Conservation (phyloP, 176 grass and related monocot species). For the Zea mays region DNA sequence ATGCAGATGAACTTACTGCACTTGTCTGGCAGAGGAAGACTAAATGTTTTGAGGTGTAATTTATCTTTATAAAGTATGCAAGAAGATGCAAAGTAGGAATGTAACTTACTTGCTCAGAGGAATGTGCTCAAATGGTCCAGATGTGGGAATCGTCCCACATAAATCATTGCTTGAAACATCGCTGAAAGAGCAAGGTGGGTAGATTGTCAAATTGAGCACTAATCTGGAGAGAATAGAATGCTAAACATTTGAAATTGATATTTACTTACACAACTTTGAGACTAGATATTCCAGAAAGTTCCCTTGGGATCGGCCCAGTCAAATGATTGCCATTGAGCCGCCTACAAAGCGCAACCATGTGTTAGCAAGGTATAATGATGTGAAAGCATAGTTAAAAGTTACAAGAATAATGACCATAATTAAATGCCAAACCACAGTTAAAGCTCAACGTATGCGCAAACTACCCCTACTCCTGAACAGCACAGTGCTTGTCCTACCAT, state of each 20-base stretch:
- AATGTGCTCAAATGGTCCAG: conserved; percentile 89
- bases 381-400: background rate
- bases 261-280: conserved; percentile 96
- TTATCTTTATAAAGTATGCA: background rate
- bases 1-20: background rate
- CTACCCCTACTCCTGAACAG: background rate
- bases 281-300: conserved; percentile 64
- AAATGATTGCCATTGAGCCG: conserved; percentile 88
- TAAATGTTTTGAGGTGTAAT: background rate
- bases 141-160: conserved; percentile 89
- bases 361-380: conserved; percentile 25
- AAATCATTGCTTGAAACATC: conserved; percentile 91
- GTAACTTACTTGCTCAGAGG: conserved; percentile 88
- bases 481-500: background rate
- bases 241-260: conserved; percentile 23
- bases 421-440: background rate
- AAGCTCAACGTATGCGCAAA: background rate
- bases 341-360: conserved; percentile 45
- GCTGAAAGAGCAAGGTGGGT: conserved; percentile 49
- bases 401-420: background rate
- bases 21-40: background rate
- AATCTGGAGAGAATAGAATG: background rate
- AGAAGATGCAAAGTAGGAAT: background rate
- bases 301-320: conserved; percentile 90
- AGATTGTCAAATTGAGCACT: conserved; percentile 26